Evolutionary conservation across 169 alveolate genomes (phyloP).

Genomic region (Plasmodium adleri): DNA sequence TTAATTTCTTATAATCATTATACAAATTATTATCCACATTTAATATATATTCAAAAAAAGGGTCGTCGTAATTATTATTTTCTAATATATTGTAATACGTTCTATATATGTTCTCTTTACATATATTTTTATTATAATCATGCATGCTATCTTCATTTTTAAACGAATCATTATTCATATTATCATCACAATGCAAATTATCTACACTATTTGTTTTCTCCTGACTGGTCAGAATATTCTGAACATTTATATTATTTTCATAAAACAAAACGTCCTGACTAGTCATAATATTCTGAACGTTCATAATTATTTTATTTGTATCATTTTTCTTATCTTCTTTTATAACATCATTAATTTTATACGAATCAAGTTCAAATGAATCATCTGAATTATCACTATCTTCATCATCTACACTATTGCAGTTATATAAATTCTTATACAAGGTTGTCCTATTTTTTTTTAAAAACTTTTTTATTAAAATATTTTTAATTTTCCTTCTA

Average conservation of each 20-base stretch:
- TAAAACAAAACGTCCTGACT: background rate
- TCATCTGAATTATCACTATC: background rate
- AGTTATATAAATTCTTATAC: background rate
- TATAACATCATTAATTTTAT: background rate
- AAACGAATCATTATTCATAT: background rate
- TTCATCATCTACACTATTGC: background rate
- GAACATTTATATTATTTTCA: background rate
- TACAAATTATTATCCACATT: slow-evolving; percentile 57
- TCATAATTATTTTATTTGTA: background rate
- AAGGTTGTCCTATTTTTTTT: slow-evolving; percentile 7
- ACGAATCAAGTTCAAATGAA: background rate
- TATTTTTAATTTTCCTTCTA: slow-evolving; percentile 36
- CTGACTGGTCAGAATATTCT: background rate
- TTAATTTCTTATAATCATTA: slow-evolving; percentile 56
- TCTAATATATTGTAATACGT: slow-evolving; percentile 26
- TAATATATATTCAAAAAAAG: slow-evolving; percentile 51
- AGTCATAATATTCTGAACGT: background rate
- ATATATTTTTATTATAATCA: background rate
- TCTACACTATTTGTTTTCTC: background rate
- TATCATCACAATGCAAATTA: background rate
- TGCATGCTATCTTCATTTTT: background rate
- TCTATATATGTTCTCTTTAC: slow-evolving; percentile 13
- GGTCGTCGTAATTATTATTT: slow-evolving; percentile 48
- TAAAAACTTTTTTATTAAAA: slow-evolving; percentile 30
- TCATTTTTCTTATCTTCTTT: background rate